Conservation (phyloP, 305 asterid genomes). For the Nicotiana rustica region DNA sequence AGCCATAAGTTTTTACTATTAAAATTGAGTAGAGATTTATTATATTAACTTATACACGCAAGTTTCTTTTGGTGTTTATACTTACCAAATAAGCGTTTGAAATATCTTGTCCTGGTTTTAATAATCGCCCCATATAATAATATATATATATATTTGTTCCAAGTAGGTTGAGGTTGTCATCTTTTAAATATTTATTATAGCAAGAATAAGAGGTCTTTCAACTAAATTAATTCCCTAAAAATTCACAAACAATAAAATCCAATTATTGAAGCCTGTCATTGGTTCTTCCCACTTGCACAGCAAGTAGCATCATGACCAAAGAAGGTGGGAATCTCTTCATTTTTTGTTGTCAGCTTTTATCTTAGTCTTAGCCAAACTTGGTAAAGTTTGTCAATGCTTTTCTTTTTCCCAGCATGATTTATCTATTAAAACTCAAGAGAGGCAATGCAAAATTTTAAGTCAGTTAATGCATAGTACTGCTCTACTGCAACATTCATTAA, state of each 20-base stretch:
- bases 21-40: no score
- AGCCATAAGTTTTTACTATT: no score
- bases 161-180: not conserved
- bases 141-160: not conserved
- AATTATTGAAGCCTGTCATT: not conserved
- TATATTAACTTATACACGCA: no score
- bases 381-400: not conserved
- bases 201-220: not conserved
- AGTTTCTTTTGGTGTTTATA: constrained; percentile 1
- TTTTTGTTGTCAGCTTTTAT: not conserved
- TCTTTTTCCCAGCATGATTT: not conserved
- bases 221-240: constrained; percentile 13
- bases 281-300: not conserved
- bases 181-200: not conserved
- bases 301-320: not conserved
- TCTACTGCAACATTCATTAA: not conserved
- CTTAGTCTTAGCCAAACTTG: not conserved
- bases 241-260: not conserved
- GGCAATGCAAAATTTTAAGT: not conserved
- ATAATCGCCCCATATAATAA: not conserved
- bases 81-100: not conserved
- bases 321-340: constrained; percentile 17
- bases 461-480: not conserved
- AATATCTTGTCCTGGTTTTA: not conserved
- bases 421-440: not conserved